Evolutionary conservation across 768 basidiomycete species (phyloP), one percentile per base, ranked within the genome.

Genomic region (Leccinum pellstonianum): DNA sequence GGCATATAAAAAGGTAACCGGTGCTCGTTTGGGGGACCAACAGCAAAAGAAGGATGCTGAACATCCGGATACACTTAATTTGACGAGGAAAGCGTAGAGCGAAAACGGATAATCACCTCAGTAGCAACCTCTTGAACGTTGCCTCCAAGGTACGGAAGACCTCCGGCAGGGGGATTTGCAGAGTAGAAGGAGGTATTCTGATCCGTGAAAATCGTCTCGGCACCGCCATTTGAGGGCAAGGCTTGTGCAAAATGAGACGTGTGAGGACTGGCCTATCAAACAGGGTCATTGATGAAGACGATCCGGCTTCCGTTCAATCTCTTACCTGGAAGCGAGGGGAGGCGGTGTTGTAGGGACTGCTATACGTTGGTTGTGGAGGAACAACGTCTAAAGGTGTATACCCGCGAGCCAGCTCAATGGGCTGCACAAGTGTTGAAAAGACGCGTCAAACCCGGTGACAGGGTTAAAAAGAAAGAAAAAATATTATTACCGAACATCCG

Each of bases 401-500:
- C 8, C 15, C 47, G 9, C 3, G 1, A 50, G 25, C 5, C 8
- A 41, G 54, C 17, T 38, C 21, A 4, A 8, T 21, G 5, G 15
- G 1, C 19, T 50, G 59, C 21, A 21, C 27, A 8, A 4, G 19
- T 58, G 64, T 61, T 47, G 43, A 37, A 37, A 33, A 31, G 56
- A 27, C 54, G 47, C 14, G 3, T 29, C 17, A 19, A 52, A 31
- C 3, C n/a, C 11, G 27, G 27, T 27, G 27, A 27, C 27, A 27
- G 27, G 27, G 27, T 6, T 27, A 5, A 11, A 23, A 6, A 10
- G 27, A 54, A 3, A 10, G 15, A 23, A 38, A 25, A 9, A 15
- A 33, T 60, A 27, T 27, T 27, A 27, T 19, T 54, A 62, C 65
- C 2, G 19, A 47, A 27, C 29, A 48, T 54, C 33, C 52, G 0